Conservation (phyloP, 345 rosid genomes). For the Aquilaria malaccensis region DNA sequence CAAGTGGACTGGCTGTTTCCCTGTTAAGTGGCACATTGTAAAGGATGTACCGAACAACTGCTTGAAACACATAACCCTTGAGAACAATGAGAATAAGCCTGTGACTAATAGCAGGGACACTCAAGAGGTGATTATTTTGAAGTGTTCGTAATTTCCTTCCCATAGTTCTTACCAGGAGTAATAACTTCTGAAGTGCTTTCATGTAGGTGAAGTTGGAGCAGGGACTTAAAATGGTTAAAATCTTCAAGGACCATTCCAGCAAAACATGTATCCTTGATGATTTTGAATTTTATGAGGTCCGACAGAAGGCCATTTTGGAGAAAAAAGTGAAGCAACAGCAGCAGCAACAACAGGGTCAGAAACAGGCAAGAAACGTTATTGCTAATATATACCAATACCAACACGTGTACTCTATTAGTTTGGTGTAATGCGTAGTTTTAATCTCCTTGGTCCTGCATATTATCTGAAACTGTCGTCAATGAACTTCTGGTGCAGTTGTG, state of each 20-base stretch:
- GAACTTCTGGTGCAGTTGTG: slow-evolving; percentile 22
- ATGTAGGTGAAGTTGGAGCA: slow-evolving; percentile 61
- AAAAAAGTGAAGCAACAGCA: slow-evolving; percentile 80
- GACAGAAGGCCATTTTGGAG: slow-evolving; percentile 76
- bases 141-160: background rate
- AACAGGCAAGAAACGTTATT: slow-evolving; percentile 10
- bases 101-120: slow-evolving; percentile 95
- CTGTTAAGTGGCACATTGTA: slow-evolving; percentile 85
- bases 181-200: background rate
- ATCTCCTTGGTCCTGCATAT: background rate
- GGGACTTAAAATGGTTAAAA: slow-evolving; percentile 70
- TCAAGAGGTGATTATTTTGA: slow-evolving; percentile 57
- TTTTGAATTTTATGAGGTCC: slow-evolving; percentile 72
- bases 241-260: slow-evolving; percentile 70
- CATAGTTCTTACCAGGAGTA: background rate
- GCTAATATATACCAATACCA: background rate
- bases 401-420: background rate
- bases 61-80: slow-evolving; percentile 84
- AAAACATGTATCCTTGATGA: slow-evolving; percentile 88
- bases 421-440: background rate
- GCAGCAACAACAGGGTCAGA: slow-evolving; percentile 58
- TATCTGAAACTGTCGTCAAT: background rate
- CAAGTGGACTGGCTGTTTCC: slow-evolving; percentile 97
- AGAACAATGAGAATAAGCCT: slow-evolving; percentile 94
- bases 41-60: slow-evolving; percentile 93